These are phyloP conservation scores for Rhodotorula sp. DNA, from an alignment of 1,284 basidiomycete genomes.

Conservation along the genomic window DNA sequence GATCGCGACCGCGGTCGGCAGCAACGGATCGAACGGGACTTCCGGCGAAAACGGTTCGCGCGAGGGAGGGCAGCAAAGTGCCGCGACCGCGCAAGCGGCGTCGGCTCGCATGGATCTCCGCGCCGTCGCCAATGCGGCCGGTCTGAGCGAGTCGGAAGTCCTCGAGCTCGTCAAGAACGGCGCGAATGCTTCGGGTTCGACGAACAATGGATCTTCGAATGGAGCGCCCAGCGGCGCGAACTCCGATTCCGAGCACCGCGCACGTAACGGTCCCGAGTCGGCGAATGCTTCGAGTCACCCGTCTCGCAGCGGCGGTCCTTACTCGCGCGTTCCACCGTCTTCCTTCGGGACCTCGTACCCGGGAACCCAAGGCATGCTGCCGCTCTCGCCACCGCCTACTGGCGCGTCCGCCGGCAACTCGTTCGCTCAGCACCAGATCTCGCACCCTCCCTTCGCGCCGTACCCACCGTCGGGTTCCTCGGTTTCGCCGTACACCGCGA, in stretches of 20 bases:
- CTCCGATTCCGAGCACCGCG: slow-evolving; percentile 11
- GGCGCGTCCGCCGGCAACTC: slow-evolving; percentile 16
- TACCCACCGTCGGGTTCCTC: slow-evolving; percentile 1
- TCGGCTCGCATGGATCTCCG: slow-evolving; percentile 29
- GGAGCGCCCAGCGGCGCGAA: background rate
- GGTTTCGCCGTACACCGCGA: slow-evolving; percentile 28
- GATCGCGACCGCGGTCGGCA: slow-evolving; percentile 42
- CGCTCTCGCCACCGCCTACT: slow-evolving; percentile 38
- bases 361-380: slow-evolving; percentile 17
- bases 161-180: slow-evolving; percentile 36
- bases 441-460: slow-evolving; percentile 6
- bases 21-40: slow-evolving; percentile 1
- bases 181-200: background rate
- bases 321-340: slow-evolving; percentile 37
- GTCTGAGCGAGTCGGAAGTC: slow-evolving; percentile 37
- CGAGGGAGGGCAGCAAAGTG: slow-evolving; percentile 6
- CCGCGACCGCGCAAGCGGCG: background rate
- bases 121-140: slow-evolving; percentile 38
- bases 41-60: background rate
- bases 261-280: slow-evolving; percentile 5
- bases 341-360: slow-evolving; percentile 19
- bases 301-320: slow-evolving; percentile 17
- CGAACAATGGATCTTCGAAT: background rate
- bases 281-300: background rate
- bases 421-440: slow-evolving; percentile 13